Evolutionary conservation across 805 yeast genomes (phyloP).

Genomic region (Dipodascopsis tothii): DNA sequence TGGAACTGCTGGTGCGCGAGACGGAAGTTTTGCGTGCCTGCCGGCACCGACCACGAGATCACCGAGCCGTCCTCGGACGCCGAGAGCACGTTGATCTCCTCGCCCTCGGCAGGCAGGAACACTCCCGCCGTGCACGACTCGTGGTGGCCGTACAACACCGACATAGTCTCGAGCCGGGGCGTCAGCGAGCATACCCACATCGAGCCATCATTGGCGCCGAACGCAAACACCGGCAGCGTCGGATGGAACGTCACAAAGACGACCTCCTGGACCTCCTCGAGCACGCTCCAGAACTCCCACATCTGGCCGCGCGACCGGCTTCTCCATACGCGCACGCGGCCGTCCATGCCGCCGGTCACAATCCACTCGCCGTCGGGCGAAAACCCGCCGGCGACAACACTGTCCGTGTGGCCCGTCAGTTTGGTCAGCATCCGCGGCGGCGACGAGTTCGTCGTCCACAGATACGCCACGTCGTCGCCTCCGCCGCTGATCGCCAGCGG

Average conservation of each 20-base stretch:
- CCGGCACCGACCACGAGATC: constrained; percentile 83
- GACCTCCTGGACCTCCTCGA: constrained; percentile 86
- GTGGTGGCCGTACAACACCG: constrained; percentile 52
- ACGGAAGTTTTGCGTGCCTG: constrained; percentile 62
- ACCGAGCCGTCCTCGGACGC: constrained; percentile 79
- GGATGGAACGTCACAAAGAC: constrained; percentile 82
- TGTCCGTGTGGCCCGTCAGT: constrained; percentile 75
- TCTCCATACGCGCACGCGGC: constrained; percentile 67
- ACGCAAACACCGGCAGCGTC: constrained; percentile 70
- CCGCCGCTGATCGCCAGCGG: constrained; percentile 90
- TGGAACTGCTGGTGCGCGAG: constrained; percentile 58
- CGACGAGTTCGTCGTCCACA: constrained; percentile 87
- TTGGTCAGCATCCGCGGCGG: constrained; percentile 77
- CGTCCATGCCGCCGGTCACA: constrained; percentile 92
- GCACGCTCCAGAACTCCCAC: constrained; percentile 63
- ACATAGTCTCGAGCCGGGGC: constrained; percentile 47
- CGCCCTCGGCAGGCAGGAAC: constrained; percentile 51
- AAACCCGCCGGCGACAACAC: constrained; percentile 78
- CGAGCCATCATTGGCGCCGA: constrained; percentile 87
- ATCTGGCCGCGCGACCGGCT: constrained; percentile 69
- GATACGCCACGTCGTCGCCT: constrained; percentile 79
- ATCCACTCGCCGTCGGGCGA: constrained; percentile 72
- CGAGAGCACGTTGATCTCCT: constrained; percentile 53
- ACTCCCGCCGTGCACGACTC: constrained; percentile 72
- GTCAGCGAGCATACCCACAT: constrained; percentile 81